Percentiles rank a stretch among this genome's conserved stretches.
Evolutionary conservation across 176 grass and related monocot genomes (phyloP).

Genomic region (Aegilops longissima): DNA sequence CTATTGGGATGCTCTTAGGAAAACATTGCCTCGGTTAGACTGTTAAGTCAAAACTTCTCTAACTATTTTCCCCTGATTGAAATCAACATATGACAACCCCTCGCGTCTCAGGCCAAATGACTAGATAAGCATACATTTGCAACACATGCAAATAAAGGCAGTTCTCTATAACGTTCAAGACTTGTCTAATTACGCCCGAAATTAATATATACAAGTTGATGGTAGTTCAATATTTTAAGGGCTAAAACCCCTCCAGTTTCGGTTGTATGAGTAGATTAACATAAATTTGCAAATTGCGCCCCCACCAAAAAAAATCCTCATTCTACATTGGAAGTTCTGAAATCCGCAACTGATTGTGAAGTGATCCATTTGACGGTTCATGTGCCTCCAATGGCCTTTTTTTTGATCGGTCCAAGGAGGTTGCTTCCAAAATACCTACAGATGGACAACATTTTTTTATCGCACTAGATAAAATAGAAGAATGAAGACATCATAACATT

Average conservation of each 20-base stretch:
- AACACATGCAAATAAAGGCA: neutral
- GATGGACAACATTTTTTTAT: neutral
- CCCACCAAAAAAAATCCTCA: neutral
- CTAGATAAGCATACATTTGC: constrained; percentile 13
- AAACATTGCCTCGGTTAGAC: too few species aligned
- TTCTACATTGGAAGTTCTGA: constrained; percentile 75
- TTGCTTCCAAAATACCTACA: constrained; percentile 94
- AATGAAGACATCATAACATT: neutral
- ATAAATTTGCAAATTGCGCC: neutral
- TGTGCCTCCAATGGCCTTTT: constrained; percentile 72
- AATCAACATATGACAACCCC: neutral
- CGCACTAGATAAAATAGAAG: constrained; percentile 12
- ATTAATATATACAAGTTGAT: neutral
- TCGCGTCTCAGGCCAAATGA: neutral
- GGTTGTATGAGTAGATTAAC: neutral
- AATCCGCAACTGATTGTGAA: constrained; percentile 71
- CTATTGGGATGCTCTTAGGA: too few species aligned
- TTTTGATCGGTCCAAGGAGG: constrained; percentile 72
- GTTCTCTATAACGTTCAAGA: neutral
- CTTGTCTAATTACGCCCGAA: neutral
- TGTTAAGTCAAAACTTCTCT: neutral
- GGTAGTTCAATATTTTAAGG: neutral
- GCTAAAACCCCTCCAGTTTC: neutral
- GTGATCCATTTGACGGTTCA: constrained; percentile 62
- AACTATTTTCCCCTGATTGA: neutral